A percentile compares a stretch with the other conserved stretches of the same genome.
phyloP scores from a whole-genome alignment of 371 early-diverging fungal genomes.

The Sporodiniella umbellata region DNA sequence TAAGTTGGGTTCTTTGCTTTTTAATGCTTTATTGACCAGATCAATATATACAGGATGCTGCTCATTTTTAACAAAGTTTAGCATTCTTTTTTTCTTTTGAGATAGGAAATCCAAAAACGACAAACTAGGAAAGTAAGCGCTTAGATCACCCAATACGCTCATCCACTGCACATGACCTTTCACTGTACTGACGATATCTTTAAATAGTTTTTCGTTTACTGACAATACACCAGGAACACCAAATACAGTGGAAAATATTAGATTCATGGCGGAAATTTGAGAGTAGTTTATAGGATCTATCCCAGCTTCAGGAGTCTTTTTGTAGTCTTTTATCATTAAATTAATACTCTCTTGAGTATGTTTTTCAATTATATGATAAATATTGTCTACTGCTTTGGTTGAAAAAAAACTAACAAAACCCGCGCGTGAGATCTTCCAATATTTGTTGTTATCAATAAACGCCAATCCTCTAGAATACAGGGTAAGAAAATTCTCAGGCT shows the following conservation, averaged over 20 bases:
- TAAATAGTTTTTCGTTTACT: constrained; percentile 6
- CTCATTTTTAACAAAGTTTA: neutral
- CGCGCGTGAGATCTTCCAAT: constrained; percentile 3
- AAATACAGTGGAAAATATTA: constrained; percentile 4
- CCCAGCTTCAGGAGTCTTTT: neutral
- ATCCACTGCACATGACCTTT: neutral
- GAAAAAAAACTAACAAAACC: constrained; percentile 1
- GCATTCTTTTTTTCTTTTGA: constrained; percentile 4
- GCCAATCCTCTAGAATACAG: too few species aligned
- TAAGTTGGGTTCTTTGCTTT: constrained; percentile 5
- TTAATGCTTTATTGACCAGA: constrained; percentile 2
- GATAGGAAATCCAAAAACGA: constrained; percentile 13
- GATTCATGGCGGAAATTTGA: constrained; percentile 4
- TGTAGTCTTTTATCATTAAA: constrained; percentile 5
- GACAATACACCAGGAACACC: constrained; percentile 2
- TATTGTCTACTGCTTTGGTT: constrained; percentile 1
- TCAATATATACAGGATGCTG: neutral
- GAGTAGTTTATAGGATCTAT: constrained; percentile 8
- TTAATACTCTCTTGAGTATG: constrained; percentile 4
- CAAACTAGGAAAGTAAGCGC: constrained; percentile 6
- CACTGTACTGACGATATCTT: neutral
- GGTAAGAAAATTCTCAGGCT: too few species aligned
- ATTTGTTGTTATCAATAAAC: neutral
- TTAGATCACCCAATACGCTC: neutral
- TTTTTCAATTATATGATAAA: neutral